A percentile compares a stretch with the other conserved stretches of the same genome.
These are phyloP conservation scores for Magnolia sinica DNA, from an alignment of 164 flowering plant species.

Conservation along the genomic window DNA sequence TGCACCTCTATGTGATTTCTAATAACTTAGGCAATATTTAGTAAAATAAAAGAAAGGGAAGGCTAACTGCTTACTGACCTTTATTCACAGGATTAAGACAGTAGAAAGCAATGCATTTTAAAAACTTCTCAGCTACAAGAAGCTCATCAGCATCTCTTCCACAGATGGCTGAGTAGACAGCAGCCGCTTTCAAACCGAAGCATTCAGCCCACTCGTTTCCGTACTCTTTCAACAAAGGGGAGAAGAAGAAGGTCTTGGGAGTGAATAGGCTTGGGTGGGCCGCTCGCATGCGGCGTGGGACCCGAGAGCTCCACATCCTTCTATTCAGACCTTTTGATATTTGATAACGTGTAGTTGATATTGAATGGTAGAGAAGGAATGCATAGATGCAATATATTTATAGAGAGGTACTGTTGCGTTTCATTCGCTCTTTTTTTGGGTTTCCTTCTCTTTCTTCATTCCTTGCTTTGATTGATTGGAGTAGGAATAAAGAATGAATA, in stretches of 20 bases:
- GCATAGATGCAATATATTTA: neutral
- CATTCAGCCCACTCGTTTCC: neutral
- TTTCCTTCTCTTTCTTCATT: neutral
- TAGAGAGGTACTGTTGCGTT: neutral
- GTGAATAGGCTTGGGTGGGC: neutral
- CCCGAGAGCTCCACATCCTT: neutral
- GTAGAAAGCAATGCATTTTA: neutral
- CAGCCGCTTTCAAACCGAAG: conserved; percentile 5
- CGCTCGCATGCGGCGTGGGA: neutral
- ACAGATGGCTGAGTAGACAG: conserved; percentile 3
- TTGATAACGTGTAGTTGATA: too few relatives aligned
- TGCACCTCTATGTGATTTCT: too few relatives aligned
- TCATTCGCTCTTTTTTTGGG: neutral
- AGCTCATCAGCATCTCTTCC: neutral
- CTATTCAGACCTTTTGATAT: too few relatives aligned
- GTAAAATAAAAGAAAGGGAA: neutral
- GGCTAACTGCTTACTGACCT: neutral
- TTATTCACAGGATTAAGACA: neutral
- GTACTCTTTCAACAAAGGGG: neutral
- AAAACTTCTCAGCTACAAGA: neutral
- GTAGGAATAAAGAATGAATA: too few relatives aligned
- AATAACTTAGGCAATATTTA: too few relatives aligned
- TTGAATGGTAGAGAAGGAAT: neutral
- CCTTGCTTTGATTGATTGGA: too few relatives aligned
- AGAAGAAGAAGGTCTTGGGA: conserved; percentile 4